Evolutionary conservation across 805 yeast species (phyloP), one percentile per base, ranked within the genome.

Genomic region (Nakazawaea ernobii): DNA sequence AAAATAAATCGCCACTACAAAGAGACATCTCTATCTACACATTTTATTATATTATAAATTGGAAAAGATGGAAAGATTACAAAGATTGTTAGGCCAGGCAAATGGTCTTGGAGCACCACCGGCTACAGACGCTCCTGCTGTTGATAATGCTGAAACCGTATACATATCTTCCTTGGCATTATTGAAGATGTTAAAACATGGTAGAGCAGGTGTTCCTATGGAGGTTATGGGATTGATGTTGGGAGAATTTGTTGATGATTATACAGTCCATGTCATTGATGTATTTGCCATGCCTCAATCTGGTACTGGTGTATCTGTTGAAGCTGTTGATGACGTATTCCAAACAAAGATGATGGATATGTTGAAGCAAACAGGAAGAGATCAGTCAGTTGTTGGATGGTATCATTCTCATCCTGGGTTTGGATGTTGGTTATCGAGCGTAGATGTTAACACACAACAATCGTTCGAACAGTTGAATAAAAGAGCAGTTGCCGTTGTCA

Each of bases 331-430:
- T 65, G 98, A 95, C 65, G 98, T 95, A 43, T 94, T 94, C 71
- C 99, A 94, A 67, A 91, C 98, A 3, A 87, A 84, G 63, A 95
- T 94, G 99, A 94, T 94, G 99, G 99, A 94, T 62, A 94, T 94
- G 99, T 77, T 94, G 61, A 83, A 86, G 68, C 99, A 94, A 66
- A 94, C 99, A 0, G 99, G 99, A n/a, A 79, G 99, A 66, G 97
- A 91, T 68, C 95, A 94, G 65, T 90, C 88, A 88, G 99, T 94
- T 46, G 99, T 94, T 43, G 99, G 99, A 32, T 94, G 99, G 99
- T 94, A 94, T 71, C 99, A 94, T 65, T 91, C 98, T 11, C 99
- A 94, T 69, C 99, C 99, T 4, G 99, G 99, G 14, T 94, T 92
- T 65, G 99, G 99, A n/a, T 94, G 99, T 73, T 94, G 99, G 99